Base-by-base conservation (phyloP, 1,284 basidiomycete genomes). In the Fomitopsis palustris region DNA sequence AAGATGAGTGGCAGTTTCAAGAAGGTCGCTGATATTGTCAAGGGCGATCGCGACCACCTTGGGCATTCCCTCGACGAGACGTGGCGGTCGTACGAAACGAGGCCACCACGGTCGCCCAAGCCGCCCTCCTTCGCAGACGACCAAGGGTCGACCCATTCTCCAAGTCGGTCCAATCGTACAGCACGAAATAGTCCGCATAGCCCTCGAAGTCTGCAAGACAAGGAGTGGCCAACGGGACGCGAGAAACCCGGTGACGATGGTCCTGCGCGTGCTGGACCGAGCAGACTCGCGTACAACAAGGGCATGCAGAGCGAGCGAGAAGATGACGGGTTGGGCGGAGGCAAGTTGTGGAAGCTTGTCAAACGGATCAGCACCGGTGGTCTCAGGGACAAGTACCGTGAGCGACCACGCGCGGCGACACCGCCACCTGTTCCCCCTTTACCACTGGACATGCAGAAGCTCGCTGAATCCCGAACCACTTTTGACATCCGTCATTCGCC, bases 341-440 rank as follows among this genome's bases (percentile, higher is more conserved):
- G 74, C 49, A 81, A 77, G 64, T 71, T 88, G 2, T 89, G 86
- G 86, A 85, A 78, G 68, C 68, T 90, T 49, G 78, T 90, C 77
- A 88, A 87, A 69, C 78, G 85, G 29, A 81, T 90, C 57, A 88
- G 86, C 63, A 80, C 83, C 0, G 84, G 84, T 14, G 84, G 78
- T 2, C 71, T 88, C 43, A 78, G 84, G 59, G 87, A 89, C 19
- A 83, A 79, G 65, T 86, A 81, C 64, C 70, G 74, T 14, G 60
- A 61, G 14, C 53, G 47, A 19, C 17, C 47, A 23, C 62, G 52
- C 53, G 60, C 56, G 31, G 58, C 69, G 25, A 64, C 69, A 2
- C 77, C 78, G n/a, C 83, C 84, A 2, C 85, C 87, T n/a, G 83
- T 87, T 0, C 86, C 86, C 37, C 77, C 80, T 9, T 73, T 88